Base-by-base conservation (phyloP, 805 yeast genomes). In the Candida namnaoensis region DNA sequence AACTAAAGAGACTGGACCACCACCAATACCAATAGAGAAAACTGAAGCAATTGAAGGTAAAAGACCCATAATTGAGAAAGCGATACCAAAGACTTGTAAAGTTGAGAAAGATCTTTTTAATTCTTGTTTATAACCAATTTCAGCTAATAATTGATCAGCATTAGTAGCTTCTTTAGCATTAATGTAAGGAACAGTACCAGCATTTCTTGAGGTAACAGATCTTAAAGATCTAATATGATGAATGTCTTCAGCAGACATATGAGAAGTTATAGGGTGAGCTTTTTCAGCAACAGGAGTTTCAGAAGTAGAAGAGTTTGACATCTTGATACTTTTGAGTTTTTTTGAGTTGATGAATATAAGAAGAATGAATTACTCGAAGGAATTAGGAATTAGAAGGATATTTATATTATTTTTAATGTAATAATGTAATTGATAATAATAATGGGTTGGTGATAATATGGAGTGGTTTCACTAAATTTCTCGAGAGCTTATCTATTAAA, bases 51-150 rank as follows among this genome's bases (percentile, higher is more conserved):
- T 74, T 25, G 78, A 69, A 0, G 83, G 83, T 28, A 80, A 62
- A 35, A 80, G 58, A 5, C 83, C 81, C 84, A 80, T 78, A 53
- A 80, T 78, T 28, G 76, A 68, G 55, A 77, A 79, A 6, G 84
- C 80, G 43, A 80, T 76, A 38, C 84, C 85, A 51, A 80, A 80
- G 26, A 78, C 77, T 56, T 77, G 80, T 35, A 74, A 44, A 3
- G 80, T 72, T 4, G 79, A 66, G 53, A 74, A 79, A 25, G 69
- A 68, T 53, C 88, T 69, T 39, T 65, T 67, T 38, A 81, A 62
- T 54, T 81, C 87, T 52, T 79, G 80, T 54, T 76, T 77, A 58
- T 81, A 81, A 4, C 88, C 88, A 45, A 81, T 71, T 43, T 45
- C 36, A 1, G 51, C 51, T 7, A 49, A 38, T 19, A 47, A 35